phyloP scores from a whole-genome alignment of 202 grass and related monocot species.

The Sporobolus alterniflorus region DNA sequence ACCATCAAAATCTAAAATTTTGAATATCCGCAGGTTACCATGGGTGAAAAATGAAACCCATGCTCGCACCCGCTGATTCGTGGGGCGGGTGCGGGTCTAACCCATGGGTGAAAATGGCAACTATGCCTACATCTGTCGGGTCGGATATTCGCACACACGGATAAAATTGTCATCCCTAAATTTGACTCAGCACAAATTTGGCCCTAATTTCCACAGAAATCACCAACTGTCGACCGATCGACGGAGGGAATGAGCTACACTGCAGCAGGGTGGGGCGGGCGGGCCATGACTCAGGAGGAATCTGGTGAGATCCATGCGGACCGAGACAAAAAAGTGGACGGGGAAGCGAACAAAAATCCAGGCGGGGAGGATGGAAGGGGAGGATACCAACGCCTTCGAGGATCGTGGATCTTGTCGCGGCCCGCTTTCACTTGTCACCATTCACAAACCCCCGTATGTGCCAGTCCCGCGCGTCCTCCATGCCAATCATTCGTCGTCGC shows the following conservation, averaged over 20 bases:
- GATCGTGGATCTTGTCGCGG: slow-evolving; percentile 64
- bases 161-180: no score
- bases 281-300: slow-evolving; percentile 33
- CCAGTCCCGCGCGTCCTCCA: background rate
- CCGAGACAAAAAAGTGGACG: slow-evolving; percentile 27
- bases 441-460: slow-evolving; percentile 18
- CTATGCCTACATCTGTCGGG: no score
- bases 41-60: no score
- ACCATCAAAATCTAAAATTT: no score
- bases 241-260: slow-evolving; percentile 7
- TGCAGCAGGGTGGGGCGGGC: background rate
- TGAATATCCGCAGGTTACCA: no score
- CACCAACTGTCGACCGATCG: background rate
- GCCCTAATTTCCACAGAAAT: slow-evolving; percentile 3
- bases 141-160: no score
- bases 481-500: slow-evolving; percentile 43
- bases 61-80: no score
- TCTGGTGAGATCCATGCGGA: slow-evolving; percentile 46
- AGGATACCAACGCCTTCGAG: slow-evolving; percentile 46
- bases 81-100: no score
- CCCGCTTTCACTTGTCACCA: slow-evolving; percentile 42
- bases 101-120: no score
- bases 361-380: slow-evolving; percentile 23
- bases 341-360: slow-evolving; percentile 54
- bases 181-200: slow-evolving; percentile 8